phyloP scores from a whole-genome alignment of 1,139 yeast species.

The Geotrichum aggregatum region DNA sequence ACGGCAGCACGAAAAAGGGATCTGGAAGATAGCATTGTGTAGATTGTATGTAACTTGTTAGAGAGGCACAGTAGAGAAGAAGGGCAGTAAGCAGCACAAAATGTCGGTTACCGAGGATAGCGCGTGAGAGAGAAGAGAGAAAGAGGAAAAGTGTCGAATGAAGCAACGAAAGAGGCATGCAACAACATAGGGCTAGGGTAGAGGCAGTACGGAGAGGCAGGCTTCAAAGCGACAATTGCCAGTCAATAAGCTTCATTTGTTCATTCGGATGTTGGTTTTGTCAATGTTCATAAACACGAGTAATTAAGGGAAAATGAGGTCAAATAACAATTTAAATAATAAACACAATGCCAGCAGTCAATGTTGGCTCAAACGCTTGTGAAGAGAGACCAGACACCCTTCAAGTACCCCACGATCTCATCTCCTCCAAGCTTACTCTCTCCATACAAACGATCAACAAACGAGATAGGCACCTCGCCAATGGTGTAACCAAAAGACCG shows the following conservation, averaged over 20 bases:
- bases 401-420: constrained; percentile 72
- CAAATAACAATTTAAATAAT: not conserved
- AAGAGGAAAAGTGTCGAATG: not conserved
- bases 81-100: not conserved
- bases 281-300: not conserved
- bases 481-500: constrained; percentile 64
- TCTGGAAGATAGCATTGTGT: constrained; percentile 23
- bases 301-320: no score
- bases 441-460: constrained; percentile 77
- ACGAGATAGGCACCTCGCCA: constrained; percentile 77
- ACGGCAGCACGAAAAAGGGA: constrained; percentile 22
- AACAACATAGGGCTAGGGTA: not conserved
- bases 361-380: constrained; percentile 47
- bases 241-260: no score
- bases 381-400: constrained; percentile 70
- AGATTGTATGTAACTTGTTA: not conserved
- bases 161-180: not conserved
- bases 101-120: not conserved
- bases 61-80: not conserved
- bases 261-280: no score
- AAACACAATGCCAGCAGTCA: not conserved
- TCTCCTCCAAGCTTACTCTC: constrained; percentile 80
- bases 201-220: not conserved
- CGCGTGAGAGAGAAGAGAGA: not conserved
- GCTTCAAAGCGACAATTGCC: not conserved